Evolutionary conservation across 2,329 filamentous ascomycete species (phyloP).

Genomic region (Colletotrichum sp.): DNA sequence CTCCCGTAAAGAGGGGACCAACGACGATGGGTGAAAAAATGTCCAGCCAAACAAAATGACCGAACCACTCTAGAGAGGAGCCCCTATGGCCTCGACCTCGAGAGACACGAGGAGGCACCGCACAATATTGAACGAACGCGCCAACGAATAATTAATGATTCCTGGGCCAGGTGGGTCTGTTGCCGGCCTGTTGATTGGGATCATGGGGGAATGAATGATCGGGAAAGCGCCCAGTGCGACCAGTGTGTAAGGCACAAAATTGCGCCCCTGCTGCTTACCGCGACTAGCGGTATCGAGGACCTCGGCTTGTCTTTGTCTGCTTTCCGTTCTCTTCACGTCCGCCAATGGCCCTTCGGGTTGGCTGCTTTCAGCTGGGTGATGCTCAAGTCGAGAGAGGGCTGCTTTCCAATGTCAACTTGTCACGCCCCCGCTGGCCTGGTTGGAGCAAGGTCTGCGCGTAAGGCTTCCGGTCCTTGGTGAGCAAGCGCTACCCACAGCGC

Average conservation of each 20-base stretch:
- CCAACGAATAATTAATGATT: conserved; percentile 16
- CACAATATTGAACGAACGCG: conserved; percentile 7
- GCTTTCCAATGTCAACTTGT: neutral
- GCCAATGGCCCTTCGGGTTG: neutral
- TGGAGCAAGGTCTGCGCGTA: conserved; percentile 3
- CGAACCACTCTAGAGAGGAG: neutral
- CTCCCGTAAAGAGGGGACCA: neutral
- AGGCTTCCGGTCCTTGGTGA: conserved; percentile 11
- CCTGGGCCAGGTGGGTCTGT: conserved; percentile 5
- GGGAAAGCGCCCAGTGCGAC: conserved; percentile 30
- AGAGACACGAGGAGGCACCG: neutral
- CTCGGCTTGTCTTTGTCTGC: conserved; percentile 12
- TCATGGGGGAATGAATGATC: conserved; percentile 22
- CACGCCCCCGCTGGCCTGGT: neutral
- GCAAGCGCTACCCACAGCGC: neutral
- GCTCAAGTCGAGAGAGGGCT: neutral
- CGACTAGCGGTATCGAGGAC: conserved; percentile 12
- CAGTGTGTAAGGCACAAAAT: neutral
- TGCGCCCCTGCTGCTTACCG: conserved; percentile 3
- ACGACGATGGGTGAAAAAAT: neutral
- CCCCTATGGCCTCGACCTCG: neutral
- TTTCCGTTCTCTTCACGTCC: neutral
- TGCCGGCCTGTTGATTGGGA: neutral
- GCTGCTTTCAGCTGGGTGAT: conserved; percentile 3
- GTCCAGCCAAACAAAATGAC: neutral